Evolutionary conservation across 257 asterid species (phyloP), one percentile per base, ranked within the genome.

Genomic region (Vinca minor): DNA sequence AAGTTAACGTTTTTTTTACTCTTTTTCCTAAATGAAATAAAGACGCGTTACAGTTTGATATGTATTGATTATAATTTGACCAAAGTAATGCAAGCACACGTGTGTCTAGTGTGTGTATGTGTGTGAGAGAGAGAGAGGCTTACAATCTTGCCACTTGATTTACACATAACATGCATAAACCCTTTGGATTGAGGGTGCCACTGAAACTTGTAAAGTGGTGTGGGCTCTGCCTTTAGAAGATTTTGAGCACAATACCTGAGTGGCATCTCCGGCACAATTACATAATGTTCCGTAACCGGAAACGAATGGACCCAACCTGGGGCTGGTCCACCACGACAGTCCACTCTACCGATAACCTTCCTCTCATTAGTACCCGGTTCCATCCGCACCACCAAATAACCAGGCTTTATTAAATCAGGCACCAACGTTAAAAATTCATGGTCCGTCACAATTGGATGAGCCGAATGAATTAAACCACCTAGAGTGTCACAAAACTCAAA

Each of bases 281-380:
- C 79, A 15, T 89, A 93, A 63, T 89, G 84, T 73, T 93, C 94
- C 8, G 99, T 89, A 44, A 81, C 86, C 3, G 97, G 96, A 50
- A 93, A 93, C 4, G 97, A 89, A 63, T 93, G 99, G 71, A 89
- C 97, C 99, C 99, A 93, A 6, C 99, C 97, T 0, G 97, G 86
- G 0, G 95, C 57, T 0, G 97, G 90, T 59, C 95, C 85, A 14
- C 92, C 96, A 54, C 95, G 81, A 64, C 97, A 93, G 5, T 58
- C 67, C 9, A 89, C 99, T 79, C 97, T 74, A 0, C 99, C 97
- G 0, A 93, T 78, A 15, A 74, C 59, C 47, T 74, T 85, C 84
- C 96, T 81, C 75, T 89, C 96, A 21, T 89, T 93, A 1, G 84
- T 78, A 25, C 96, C 95, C 4, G 85, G 66, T 1, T 79, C 84